These are phyloP conservation scores for Graphilbum fragrans DNA, from an alignment of 2,329 filamentous ascomycete genomes.

Conservation along the genomic window DNA sequence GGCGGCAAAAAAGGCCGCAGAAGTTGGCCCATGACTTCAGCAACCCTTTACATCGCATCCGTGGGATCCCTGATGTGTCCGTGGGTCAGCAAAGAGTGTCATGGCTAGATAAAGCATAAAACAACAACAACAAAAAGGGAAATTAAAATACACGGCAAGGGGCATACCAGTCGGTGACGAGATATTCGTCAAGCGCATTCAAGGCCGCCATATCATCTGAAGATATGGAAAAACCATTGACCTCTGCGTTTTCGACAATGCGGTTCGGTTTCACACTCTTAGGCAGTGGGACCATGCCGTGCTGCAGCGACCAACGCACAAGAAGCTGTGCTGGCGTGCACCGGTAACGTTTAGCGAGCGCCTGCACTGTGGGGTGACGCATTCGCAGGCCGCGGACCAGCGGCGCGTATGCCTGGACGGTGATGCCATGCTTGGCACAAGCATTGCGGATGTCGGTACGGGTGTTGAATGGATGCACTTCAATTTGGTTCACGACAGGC, in stretches of 20 bases:
- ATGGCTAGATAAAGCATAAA: background rate
- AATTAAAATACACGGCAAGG: slow-evolving; percentile 1
- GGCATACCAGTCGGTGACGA: slow-evolving; percentile 55
- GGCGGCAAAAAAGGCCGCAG: too few species aligned
- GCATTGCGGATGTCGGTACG: slow-evolving; percentile 52
- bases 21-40: too few species aligned
- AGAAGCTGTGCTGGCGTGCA: slow-evolving; percentile 64
- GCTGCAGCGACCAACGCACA: slow-evolving; percentile 66
- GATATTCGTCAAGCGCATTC: slow-evolving; percentile 56
- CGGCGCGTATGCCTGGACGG: slow-evolving; percentile 71
- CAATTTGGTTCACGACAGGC: slow-evolving; percentile 69
- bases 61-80: slow-evolving; percentile 1
- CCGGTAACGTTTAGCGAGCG: slow-evolving; percentile 53
- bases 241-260: slow-evolving; percentile 51
- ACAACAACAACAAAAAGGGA: background rate
- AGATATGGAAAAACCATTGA: slow-evolving; percentile 48
- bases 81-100: too few species aligned
- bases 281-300: slow-evolving; percentile 59
- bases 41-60: too few species aligned
- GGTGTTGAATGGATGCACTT: slow-evolving; percentile 75
- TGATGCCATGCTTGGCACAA: slow-evolving; percentile 53
- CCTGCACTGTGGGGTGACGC: slow-evolving; percentile 49
- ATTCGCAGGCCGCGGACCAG: slow-evolving; percentile 61
- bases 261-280: slow-evolving; percentile 55
- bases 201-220: slow-evolving; percentile 50